Conservation (phyloP, 164 flowering plant species). For the Piper betle region DNA sequence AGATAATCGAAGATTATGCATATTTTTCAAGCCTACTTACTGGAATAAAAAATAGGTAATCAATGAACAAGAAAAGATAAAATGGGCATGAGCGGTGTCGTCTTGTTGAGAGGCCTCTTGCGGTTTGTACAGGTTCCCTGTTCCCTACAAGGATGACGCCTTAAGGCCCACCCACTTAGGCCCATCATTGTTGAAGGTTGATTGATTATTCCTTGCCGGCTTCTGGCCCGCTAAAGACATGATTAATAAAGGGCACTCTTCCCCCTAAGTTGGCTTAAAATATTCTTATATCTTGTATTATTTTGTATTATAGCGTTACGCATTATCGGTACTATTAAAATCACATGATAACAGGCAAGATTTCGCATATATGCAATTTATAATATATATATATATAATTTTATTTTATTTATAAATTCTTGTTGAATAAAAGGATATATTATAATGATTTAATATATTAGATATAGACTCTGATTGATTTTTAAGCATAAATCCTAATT, state of each 20-base stretch:
- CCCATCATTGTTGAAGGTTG: background rate
- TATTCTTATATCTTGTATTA: background rate
- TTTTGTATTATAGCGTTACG: background rate
- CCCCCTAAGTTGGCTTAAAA: background rate
- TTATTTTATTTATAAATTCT: background rate
- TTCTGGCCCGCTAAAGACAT: background rate
- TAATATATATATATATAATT: background rate
- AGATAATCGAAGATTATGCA: too few species aligned
- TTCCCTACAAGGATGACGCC: background rate
- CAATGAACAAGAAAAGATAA: background rate
- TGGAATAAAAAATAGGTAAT: too few species aligned
- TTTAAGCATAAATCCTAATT: too few species aligned
- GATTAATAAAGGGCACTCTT: background rate
- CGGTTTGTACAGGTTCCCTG: constrained; percentile 3
- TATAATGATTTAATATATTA: too few species aligned
- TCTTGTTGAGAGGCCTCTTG: background rate
- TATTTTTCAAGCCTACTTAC: too few species aligned
- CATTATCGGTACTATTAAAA: background rate
- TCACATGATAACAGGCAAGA: too few species aligned
- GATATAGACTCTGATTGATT: too few species aligned
- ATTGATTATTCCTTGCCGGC: background rate
- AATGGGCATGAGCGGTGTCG: background rate
- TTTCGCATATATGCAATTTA: too few species aligned
- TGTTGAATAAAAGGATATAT: too few species aligned
- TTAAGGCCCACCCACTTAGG: background rate